Conservation (phyloP, 1,284 basidiomycete species). For the Somion occarium region DNA sequence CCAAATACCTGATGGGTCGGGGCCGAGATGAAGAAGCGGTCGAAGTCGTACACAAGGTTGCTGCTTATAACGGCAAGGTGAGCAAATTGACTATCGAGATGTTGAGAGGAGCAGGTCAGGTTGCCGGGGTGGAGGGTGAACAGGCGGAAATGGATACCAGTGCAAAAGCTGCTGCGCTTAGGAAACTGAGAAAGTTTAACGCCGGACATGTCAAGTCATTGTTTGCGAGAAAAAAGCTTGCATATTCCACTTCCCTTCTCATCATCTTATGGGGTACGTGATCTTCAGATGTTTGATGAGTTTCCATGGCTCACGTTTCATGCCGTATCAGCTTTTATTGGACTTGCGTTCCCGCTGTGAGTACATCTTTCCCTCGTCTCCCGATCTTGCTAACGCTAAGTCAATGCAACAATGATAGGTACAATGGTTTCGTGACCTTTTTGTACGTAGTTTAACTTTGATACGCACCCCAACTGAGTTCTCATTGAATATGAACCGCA, state of each 20-base stretch:
- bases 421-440: slow-evolving; percentile 61
- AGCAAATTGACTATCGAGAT: slow-evolving; percentile 45
- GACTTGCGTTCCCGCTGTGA: slow-evolving; percentile 68
- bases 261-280: slow-evolving; percentile 56
- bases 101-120: slow-evolving; percentile 30
- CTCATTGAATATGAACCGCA: slow-evolving; percentile 26
- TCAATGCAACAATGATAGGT: slow-evolving; percentile 30
- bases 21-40: slow-evolving; percentile 72
- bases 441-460: slow-evolving; percentile 36
- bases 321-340: slow-evolving; percentile 53
- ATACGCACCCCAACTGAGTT: not conserved
- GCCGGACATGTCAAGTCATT: slow-evolving; percentile 46
- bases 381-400: not conserved
- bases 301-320: not conserved
- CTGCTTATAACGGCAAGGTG: slow-evolving; percentile 58
- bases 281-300: not conserved
- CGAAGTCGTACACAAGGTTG: slow-evolving; percentile 62
- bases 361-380: slow-evolving; percentile 15
- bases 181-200: slow-evolving; percentile 36
- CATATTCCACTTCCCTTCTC: slow-evolving; percentile 56
- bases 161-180: slow-evolving; percentile 6
- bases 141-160: slow-evolving; percentile 4
- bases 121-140: not conserved
- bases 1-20: slow-evolving; percentile 71
- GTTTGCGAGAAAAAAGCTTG: slow-evolving; percentile 60